phyloP scores from a whole-genome alignment of 176 grass and related monocot species.

The Carex littledalei region DNA sequence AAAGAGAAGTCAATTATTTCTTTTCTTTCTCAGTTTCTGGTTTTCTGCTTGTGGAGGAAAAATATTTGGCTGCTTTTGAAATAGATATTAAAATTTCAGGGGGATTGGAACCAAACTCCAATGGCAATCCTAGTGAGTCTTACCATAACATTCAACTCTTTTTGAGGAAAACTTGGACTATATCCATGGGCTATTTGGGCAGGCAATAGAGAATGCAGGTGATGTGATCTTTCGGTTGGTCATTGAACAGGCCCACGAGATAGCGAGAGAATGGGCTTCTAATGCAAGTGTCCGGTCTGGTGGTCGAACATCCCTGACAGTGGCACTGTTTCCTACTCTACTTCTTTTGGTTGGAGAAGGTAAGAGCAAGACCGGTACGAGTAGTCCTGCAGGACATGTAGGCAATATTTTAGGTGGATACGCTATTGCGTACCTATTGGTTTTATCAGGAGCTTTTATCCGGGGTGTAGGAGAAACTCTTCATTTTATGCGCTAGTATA shows the following conservation, averaged over 20 bases:
- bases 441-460: too few species aligned
- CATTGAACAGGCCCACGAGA: slow-evolving; percentile 34
- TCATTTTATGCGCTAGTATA: too few species aligned
- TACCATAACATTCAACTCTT: slow-evolving; percentile 54
- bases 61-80: too few species aligned
- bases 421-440: too few species aligned
- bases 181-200: slow-evolving; percentile 30
- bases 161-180: slow-evolving; percentile 42
- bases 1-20: too few species aligned
- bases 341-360: too few species aligned
- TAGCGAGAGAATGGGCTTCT: slow-evolving; percentile 40
- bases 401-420: too few species aligned
- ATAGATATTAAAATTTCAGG: slow-evolving; percentile 9
- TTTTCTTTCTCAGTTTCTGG: too few species aligned
- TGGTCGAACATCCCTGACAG: slow-evolving; percentile 30
- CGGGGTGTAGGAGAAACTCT: too few species aligned
- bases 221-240: slow-evolving; percentile 58
- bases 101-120: slow-evolving; percentile 48
- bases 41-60: too few species aligned
- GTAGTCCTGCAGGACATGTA: too few species aligned
- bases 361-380: too few species aligned
- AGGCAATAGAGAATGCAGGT: slow-evolving; percentile 51
- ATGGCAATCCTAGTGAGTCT: slow-evolving; percentile 63
- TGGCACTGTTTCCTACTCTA: neutral
- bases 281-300: slow-evolving; percentile 23